These are phyloP conservation scores for Linaria vulgaris DNA, from an alignment of 257 asterid genomes.

Conservation along the genomic window DNA sequence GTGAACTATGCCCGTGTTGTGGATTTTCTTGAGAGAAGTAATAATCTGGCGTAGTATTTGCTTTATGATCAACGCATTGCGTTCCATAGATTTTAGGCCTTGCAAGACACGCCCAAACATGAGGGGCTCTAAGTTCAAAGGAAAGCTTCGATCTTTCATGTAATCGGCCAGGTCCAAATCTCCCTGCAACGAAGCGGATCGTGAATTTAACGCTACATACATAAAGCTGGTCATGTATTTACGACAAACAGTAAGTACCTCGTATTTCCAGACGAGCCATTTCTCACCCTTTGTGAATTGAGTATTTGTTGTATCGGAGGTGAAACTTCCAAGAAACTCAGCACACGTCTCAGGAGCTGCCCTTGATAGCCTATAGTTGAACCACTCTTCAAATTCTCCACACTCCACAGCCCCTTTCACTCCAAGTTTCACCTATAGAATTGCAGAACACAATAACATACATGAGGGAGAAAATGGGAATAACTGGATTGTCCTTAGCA, in stretches of 20 bases:
- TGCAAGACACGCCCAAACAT: slow-evolving; percentile 87
- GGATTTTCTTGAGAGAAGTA: slow-evolving; percentile 86
- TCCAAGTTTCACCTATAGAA: slow-evolving; percentile 71
- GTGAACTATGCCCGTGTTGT: slow-evolving; percentile 83
- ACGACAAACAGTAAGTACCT: slow-evolving; percentile 46
- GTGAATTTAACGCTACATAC: neutral
- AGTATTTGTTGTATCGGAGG: slow-evolving; percentile 69
- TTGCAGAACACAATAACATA: too few relatives aligned
- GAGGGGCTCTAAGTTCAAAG: slow-evolving; percentile 71
- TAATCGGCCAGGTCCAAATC: slow-evolving; percentile 88
- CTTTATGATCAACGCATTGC: slow-evolving; percentile 84
- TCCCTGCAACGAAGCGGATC: slow-evolving; percentile 57
- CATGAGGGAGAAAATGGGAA: too few relatives aligned
- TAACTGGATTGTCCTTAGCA: too few relatives aligned
- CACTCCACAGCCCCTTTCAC: slow-evolving; percentile 88
- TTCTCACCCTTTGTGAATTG: slow-evolving; percentile 89
- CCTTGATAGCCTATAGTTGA: slow-evolving; percentile 84
- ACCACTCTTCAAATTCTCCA: slow-evolving; percentile 96
- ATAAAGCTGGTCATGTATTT: too few relatives aligned
- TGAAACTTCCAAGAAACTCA: slow-evolving; percentile 84
- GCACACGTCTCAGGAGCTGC: slow-evolving; percentile 99
- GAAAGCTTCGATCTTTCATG: slow-evolving; percentile 79
- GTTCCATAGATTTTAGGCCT: slow-evolving; percentile 64
- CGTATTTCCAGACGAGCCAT: slow-evolving; percentile 99
- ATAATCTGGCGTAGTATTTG: slow-evolving; percentile 93